A percentile compares a stretch with the other conserved stretches of the same genome.
These are phyloP conservation scores for Parmelia sp. DNA, from an alignment of 495 filamentous ascomycete species.

Conservation along the genomic window DNA sequence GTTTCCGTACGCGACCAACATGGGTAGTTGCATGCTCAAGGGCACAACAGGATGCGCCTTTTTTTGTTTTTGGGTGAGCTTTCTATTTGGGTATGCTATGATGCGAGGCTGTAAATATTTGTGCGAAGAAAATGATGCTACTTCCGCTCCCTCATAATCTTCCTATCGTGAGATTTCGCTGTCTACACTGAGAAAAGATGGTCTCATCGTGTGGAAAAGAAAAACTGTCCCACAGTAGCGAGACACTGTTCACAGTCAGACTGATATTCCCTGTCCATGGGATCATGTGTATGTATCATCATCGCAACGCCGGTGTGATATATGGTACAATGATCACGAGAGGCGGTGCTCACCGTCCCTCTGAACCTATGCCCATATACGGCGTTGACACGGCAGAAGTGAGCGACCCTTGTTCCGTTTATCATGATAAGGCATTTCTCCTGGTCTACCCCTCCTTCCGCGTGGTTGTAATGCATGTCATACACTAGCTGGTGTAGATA, in stretches of 20 bases:
- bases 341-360: background rate
- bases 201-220: background rate
- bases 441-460: too few relatives aligned
- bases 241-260: background rate
- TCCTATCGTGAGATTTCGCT: background rate
- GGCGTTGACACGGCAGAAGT: background rate
- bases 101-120: background rate
- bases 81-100: background rate
- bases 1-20: background rate
- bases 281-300: background rate
- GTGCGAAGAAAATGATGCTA: background rate
- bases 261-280: background rate
- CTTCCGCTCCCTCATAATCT: background rate
- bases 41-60: background rate
- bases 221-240: background rate
- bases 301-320: background rate
- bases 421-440: too few relatives aligned
- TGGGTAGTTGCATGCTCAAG: background rate
- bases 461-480: too few relatives aligned
- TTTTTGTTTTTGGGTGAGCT: background rate
- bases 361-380: background rate
- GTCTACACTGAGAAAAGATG: background rate
- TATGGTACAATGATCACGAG: too few relatives aligned
- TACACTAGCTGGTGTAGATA: background rate
- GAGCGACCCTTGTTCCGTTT: too few relatives aligned